Percentiles rank a stretch among this genome's conserved stretches.
phyloP scores from a whole-genome alignment of 2,329 filamentous ascomycete species.

The Chaetomium globosum region DNA sequence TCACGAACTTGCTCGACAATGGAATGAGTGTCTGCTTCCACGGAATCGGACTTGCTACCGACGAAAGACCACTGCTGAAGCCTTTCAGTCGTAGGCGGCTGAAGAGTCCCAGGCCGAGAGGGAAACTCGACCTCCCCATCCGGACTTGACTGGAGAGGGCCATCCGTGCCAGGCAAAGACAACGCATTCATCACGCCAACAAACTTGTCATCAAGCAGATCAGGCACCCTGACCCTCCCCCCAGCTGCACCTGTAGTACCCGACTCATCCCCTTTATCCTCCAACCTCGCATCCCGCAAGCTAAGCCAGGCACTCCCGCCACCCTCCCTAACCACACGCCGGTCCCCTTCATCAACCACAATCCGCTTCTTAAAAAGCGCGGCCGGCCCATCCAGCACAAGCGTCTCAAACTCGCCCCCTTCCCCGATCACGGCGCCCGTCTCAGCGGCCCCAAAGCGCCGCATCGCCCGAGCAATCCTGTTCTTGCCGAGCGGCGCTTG shows the following conservation, averaged over 20 bases:
- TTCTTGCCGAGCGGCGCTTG: constrained; percentile 54
- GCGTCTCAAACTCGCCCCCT: constrained; percentile 93
- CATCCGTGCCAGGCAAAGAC: background rate
- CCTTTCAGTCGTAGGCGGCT: background rate
- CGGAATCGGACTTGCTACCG: constrained; percentile 36
- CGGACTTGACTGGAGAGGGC: background rate
- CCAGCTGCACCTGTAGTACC: background rate
- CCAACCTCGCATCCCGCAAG: constrained; percentile 60
- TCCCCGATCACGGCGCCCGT: constrained; percentile 80
- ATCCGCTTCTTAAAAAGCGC: constrained; percentile 74
- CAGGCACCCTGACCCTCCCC: constrained; percentile 56
- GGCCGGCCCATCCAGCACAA: constrained; percentile 78
- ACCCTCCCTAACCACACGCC: constrained; percentile 62
- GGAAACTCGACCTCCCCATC: background rate
- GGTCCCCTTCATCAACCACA: constrained; percentile 58
- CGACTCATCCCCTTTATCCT: constrained; percentile 33
- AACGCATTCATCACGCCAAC: constrained; percentile 45
- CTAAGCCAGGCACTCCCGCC: constrained; percentile 77
- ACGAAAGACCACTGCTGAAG: constrained; percentile 47
- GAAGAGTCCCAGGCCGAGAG: constrained; percentile 15
- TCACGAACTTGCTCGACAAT: constrained; percentile 51
- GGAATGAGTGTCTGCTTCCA: constrained; percentile 53
- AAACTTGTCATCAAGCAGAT: constrained; percentile 67
- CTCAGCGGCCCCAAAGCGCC: constrained; percentile 65
- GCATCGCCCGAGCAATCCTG: constrained; percentile 57